Evolutionary conservation across 176 grass and related monocot species (phyloP).

Genomic region (Oryza meridionalis): DNA sequence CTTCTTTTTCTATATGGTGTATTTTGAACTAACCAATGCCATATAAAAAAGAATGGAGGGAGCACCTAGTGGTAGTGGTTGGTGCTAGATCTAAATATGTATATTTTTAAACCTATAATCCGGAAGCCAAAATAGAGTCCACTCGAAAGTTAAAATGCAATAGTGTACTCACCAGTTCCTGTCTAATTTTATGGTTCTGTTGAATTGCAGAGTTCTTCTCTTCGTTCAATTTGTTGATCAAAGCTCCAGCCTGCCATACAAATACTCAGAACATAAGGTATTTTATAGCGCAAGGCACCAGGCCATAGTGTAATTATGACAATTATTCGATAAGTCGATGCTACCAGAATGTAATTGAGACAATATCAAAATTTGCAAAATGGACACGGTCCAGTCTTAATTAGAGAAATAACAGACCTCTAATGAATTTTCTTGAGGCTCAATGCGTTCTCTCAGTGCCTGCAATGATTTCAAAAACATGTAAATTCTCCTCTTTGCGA

Average conservation of each 20-base stretch:
- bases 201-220: slow-evolving; percentile 77
- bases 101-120: not conserved
- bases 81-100: not conserved
- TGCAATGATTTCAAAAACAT: slow-evolving; percentile 36
- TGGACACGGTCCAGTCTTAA: not conserved
- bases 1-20: too few species aligned
- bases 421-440: slow-evolving; percentile 60
- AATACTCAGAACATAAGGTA: slow-evolving; percentile 35
- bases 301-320: not conserved
- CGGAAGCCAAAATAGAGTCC: not conserved
- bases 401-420: slow-evolving; percentile 46
- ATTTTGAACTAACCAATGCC: too few species aligned
- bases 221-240: slow-evolving; percentile 69
- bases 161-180: slow-evolving; percentile 63
- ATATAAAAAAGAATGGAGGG: too few species aligned
- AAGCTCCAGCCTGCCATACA: slow-evolving; percentile 50
- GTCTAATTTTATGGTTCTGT: slow-evolving; percentile 67
- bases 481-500: slow-evolving; percentile 22
- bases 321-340: not conserved
- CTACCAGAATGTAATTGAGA: not conserved
- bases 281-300: not conserved
- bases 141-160: slow-evolving; percentile 20
- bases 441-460: slow-evolving; percentile 53
- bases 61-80: not conserved
- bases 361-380: not conserved